Evolutionary conservation across 306 rosid species (phyloP).

Genomic region (Ormosia emarginata): DNA sequence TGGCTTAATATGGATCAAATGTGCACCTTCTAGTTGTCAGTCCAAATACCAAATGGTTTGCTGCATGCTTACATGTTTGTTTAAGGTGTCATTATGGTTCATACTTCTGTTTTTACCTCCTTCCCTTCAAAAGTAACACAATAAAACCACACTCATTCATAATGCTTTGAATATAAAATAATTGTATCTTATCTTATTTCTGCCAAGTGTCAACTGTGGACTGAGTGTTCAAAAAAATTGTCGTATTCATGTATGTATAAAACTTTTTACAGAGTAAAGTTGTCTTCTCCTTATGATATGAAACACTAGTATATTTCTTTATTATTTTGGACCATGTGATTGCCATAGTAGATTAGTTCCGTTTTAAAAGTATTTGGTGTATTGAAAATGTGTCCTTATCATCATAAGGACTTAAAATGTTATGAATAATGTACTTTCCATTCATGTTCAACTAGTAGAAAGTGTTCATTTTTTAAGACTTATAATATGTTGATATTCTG

Average conservation of each 20-base stretch:
- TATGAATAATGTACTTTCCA: background rate
- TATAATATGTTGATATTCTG: background rate
- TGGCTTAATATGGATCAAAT: background rate
- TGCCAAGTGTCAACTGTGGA: background rate
- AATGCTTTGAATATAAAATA: background rate
- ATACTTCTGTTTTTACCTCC: background rate
- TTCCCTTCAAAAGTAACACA: background rate
- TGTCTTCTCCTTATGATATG: background rate
- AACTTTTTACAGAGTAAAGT: background rate
- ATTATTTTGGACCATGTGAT: slow-evolving; percentile 4
- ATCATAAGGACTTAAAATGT: background rate
- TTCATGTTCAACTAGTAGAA: background rate
- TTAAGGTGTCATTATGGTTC: background rate
- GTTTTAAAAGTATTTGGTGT: background rate
- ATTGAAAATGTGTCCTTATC: slow-evolving; percentile 6
- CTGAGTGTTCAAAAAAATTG: background rate
- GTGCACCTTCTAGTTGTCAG: background rate
- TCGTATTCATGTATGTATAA: background rate
- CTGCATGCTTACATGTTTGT: background rate
- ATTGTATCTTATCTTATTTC: background rate
- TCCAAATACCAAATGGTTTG: slow-evolving; percentile 1
- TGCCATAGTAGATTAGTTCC: background rate
- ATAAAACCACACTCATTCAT: background rate
- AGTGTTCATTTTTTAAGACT: background rate
- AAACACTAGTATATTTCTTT: background rate